These are phyloP conservation scores for Oenanthe sinensis DNA, from an alignment of 129 eudicot species.

Conservation along the genomic window DNA sequence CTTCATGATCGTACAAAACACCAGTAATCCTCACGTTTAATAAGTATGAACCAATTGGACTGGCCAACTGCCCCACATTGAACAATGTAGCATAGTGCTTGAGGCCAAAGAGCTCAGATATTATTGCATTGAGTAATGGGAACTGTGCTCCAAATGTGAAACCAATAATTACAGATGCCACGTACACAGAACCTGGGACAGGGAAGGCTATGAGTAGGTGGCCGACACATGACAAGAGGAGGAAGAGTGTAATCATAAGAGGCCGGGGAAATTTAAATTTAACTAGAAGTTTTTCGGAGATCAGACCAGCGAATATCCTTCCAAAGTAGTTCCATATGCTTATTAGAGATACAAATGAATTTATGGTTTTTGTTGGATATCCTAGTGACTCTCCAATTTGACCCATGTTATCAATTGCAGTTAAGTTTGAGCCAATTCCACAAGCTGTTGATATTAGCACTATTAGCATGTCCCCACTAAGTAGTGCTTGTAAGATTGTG, in stretches of 20 bases:
- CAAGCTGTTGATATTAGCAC: constrained; percentile 1
- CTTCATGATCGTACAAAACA: neutral
- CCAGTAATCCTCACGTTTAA: constrained; percentile 2
- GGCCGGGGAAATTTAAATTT: constrained; percentile 7
- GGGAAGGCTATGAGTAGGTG: constrained; percentile 6
- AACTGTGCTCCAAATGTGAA: constrained; percentile 6
- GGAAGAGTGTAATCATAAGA: constrained; percentile 1
- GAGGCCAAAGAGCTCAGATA: constrained; percentile 1
- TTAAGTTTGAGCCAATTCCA: constrained; percentile 8
- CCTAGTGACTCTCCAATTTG: constrained; percentile 2
- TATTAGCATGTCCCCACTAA: constrained; percentile 1
- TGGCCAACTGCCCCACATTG: constrained; percentile 6
- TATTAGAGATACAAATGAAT: neutral
- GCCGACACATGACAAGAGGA: neutral
- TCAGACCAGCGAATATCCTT: neutral
- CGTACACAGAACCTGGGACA: neutral
- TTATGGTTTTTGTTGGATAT: constrained; percentile 5
- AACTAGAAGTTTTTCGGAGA: neutral
- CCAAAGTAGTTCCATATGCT: constrained; percentile 7
- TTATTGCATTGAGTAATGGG: neutral
- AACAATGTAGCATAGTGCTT: constrained; percentile 4
- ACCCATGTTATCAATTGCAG: constrained; percentile 5
- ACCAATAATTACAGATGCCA: constrained; percentile 1
- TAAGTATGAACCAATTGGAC: constrained; percentile 6
- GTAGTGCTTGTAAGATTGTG: constrained; percentile 6